These are phyloP conservation scores for Mycena haematopus DNA, from an alignment of 768 basidiomycete genomes.

Conservation along the genomic window DNA sequence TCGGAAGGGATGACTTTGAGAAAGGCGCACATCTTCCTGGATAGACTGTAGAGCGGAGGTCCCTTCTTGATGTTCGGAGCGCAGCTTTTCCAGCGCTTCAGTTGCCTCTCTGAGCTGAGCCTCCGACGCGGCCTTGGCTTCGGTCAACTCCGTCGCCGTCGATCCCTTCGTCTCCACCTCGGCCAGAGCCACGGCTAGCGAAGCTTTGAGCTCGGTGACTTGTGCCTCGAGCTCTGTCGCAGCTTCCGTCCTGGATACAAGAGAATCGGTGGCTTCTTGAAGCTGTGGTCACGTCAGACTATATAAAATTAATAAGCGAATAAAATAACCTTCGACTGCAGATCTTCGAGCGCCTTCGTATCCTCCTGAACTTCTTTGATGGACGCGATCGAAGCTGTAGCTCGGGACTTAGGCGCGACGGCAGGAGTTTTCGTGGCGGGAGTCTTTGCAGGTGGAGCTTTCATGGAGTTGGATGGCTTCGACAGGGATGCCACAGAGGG, in stretches of 20 bases:
- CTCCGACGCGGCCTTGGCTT: slow-evolving; percentile 56
- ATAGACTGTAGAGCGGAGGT: slow-evolving; percentile 47
- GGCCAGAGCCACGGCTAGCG: slow-evolving; percentile 52
- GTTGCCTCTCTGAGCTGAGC: slow-evolving; percentile 52
- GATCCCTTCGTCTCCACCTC: slow-evolving; percentile 56
- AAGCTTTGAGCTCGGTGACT: slow-evolving; percentile 53
- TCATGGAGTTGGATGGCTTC: slow-evolving; percentile 33
- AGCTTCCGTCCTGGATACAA: slow-evolving; percentile 58
- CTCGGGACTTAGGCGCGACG: slow-evolving; percentile 48
- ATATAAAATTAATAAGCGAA: slow-evolving; percentile 10
- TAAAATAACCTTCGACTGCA: slow-evolving; percentile 63
- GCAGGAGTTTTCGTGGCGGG: slow-evolving; percentile 43
- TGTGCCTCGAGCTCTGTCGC: slow-evolving; percentile 61
- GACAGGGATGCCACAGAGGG: slow-evolving; percentile 40
- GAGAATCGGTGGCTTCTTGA: slow-evolving; percentile 58
- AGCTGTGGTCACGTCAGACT: slow-evolving; percentile 49
- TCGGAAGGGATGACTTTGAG: not conserved
- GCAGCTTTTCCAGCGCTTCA: slow-evolving; percentile 46
- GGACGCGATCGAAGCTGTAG: slow-evolving; percentile 72
- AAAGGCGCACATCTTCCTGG: slow-evolving; percentile 56
- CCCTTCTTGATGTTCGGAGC: slow-evolving; percentile 39
- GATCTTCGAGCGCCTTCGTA: slow-evolving; percentile 58
- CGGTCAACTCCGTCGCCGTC: slow-evolving; percentile 52
- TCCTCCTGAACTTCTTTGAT: slow-evolving; percentile 74
- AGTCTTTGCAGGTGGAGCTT: slow-evolving; percentile 31